Evolutionary conservation across 768 basidiomycete genomes (phyloP).

Genomic region (Lentinula detonsa): DNA sequence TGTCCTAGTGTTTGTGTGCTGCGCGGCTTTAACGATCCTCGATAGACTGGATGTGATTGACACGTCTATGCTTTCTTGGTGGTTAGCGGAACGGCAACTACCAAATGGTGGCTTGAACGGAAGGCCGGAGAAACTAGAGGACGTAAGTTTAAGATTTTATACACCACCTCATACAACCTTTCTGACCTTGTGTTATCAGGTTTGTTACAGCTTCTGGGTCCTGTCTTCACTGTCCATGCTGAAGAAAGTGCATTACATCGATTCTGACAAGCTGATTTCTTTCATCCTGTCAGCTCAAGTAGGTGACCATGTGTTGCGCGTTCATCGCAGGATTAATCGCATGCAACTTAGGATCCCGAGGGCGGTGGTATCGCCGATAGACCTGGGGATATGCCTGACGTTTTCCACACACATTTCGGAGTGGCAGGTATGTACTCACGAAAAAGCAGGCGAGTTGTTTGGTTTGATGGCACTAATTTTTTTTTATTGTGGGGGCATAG

Average conservation of each 20-base stretch:
- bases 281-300: constrained; percentile 93
- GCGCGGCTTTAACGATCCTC: constrained; percentile 82
- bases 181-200: constrained; percentile 39
- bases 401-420: constrained; percentile 96
- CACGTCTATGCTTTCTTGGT: constrained; percentile 77
- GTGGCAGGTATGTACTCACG: constrained; percentile 54
- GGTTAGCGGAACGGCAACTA: constrained; percentile 91
- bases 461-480: not conserved
- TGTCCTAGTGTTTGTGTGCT: constrained; percentile 77
- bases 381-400: constrained; percentile 89
- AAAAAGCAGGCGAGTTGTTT: too few relatives aligned
- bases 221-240: constrained; percentile 85
- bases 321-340: not conserved
- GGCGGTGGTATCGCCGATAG: constrained; percentile 92
- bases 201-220: constrained; percentile 98
- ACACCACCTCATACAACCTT: not conserved
- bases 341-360: constrained; percentile 64
- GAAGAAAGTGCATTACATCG: constrained; percentile 81
- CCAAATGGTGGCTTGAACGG: constrained; percentile 94
- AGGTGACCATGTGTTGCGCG: constrained; percentile 13
- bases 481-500: constrained; percentile 27
- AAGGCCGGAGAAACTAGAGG: constrained; percentile 95
- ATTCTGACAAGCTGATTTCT: constrained; percentile 62
- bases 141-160: constrained; percentile 47
- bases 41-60: constrained; percentile 80